Percentiles rank a stretch among this genome's conserved stretches.
phyloP scores from a whole-genome alignment of 352 stramenopile genomes.

The Globisporangium viniferum region DNA sequence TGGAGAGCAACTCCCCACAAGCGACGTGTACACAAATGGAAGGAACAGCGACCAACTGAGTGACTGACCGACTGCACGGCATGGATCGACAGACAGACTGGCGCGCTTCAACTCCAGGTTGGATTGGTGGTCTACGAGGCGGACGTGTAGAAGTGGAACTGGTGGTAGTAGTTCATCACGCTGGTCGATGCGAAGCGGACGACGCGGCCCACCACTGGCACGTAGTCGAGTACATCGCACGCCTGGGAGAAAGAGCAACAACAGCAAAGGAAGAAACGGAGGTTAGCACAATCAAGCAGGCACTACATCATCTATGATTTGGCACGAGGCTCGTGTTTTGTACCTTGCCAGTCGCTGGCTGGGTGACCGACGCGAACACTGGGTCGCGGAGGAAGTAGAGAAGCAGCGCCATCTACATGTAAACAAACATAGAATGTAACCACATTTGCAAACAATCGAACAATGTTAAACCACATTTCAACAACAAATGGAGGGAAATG shows the following conservation, averaged over 20 bases:
- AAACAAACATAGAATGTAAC: not conserved
- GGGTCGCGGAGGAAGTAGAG: conserved; percentile 84
- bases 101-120: not conserved
- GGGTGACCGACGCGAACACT: conserved; percentile 65
- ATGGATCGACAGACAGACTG: not conserved
- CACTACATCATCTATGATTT: not conserved
- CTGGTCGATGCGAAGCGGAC: conserved; percentile 68
- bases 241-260: conserved; percentile 22
- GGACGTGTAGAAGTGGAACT: conserved; percentile 87
- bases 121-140: conserved; percentile 57
- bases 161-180: conserved; percentile 82
- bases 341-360: conserved; percentile 65
- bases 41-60: not conserved
- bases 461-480: not conserved
- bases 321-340: not conserved
- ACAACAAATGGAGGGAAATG: not conserved
- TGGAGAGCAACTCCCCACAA: not conserved
- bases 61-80: not conserved
- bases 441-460: not conserved
- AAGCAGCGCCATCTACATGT: conserved; percentile 74
- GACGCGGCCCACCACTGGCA: conserved; percentile 67
- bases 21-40: not conserved
- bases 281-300: not conserved
- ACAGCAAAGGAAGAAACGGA: not conserved
- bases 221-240: conserved; percentile 55